Evolutionary conservation across 345 rosid genomes (phyloP).

Genomic region (Melaleuca alternifolia): DNA sequence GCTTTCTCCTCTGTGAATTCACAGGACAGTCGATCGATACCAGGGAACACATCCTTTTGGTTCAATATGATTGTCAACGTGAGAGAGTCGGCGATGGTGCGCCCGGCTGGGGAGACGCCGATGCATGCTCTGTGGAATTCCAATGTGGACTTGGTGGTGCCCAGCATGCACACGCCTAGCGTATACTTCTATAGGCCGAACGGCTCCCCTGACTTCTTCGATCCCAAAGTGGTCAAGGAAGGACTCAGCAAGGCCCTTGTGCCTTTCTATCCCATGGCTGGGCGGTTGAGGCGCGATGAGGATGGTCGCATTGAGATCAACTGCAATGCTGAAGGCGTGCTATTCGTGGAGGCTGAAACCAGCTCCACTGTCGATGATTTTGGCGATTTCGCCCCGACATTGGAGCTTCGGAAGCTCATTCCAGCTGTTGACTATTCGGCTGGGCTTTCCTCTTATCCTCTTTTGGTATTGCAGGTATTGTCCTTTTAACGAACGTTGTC

Average conservation of each 20-base stretch:
- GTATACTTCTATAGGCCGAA: slow-evolving; percentile 86
- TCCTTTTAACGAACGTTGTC: neutral
- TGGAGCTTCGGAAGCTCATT: slow-evolving; percentile 73
- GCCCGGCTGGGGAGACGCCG: slow-evolving; percentile 65
- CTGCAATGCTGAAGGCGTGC: slow-evolving; percentile 79
- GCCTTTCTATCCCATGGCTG: slow-evolving; percentile 96
- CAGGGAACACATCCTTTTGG: neutral
- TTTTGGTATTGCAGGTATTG: slow-evolving; percentile 78
- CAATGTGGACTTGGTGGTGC: slow-evolving; percentile 83
- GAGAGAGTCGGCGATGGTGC: slow-evolving; percentile 63
- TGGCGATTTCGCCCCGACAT: slow-evolving; percentile 84
- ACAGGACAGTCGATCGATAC: neutral
- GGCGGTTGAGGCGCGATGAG: slow-evolving; percentile 22
- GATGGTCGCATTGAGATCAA: slow-evolving; percentile 86
- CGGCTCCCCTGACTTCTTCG: slow-evolving; percentile 54
- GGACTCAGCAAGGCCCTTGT: slow-evolving; percentile 70
- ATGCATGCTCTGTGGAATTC: slow-evolving; percentile 59
- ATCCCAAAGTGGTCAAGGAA: slow-evolving; percentile 43
- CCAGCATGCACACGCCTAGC: slow-evolving; percentile 85
- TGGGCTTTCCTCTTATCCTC: slow-evolving; percentile 63
- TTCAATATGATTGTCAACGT: slow-evolving; percentile 50
- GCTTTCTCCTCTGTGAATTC: neutral
- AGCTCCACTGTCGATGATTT: slow-evolving; percentile 56
- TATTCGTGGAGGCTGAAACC: slow-evolving; percentile 76
- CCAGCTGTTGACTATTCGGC: slow-evolving; percentile 82